phyloP scores from a whole-genome alignment of 495 filamentous ascomycete genomes.

The Talaromyces stipitatus region DNA sequence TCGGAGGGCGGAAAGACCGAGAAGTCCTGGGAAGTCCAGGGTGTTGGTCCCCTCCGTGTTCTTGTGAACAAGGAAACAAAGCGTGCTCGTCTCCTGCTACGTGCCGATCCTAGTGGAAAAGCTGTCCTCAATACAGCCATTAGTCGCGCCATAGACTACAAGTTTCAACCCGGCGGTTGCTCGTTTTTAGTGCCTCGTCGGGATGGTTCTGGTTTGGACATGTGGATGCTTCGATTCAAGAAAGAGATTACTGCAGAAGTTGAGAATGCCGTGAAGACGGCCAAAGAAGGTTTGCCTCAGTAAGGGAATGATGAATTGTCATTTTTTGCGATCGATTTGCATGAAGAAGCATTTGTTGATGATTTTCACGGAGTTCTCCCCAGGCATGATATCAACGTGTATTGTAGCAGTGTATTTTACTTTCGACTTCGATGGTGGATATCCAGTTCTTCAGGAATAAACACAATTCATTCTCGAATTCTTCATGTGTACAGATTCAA shows the following conservation, averaged over 20 bases:
- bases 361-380: no score
- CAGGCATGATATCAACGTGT: no score
- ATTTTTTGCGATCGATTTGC: neutral
- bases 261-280: conserved; percentile 9
- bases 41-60: conserved; percentile 57
- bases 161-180: conserved; percentile 43
- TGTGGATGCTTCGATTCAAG: conserved; percentile 60
- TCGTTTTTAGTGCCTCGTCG: conserved; percentile 47
- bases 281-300: neutral
- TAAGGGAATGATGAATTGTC: neutral
- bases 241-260: conserved; percentile 39
- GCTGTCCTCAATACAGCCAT: conserved; percentile 60
- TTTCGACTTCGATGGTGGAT: neutral
- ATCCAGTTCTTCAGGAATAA: neutral
- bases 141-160: conserved; percentile 51
- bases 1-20: conserved; percentile 17
- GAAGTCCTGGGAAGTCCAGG: conserved; percentile 50
- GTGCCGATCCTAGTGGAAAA: conserved; percentile 62
- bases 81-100: conserved; percentile 54
- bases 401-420: neutral
- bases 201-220: conserved; percentile 43
- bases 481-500: no score
- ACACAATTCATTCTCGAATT: neutral
- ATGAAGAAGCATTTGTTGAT: no score
- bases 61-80: conserved; percentile 59